A percentile compares a stretch with the other conserved stretches of the same genome.
Evolutionary conservation across 768 basidiomycete genomes (phyloP).

Genomic region (Phaeotremella skinneri): DNA sequence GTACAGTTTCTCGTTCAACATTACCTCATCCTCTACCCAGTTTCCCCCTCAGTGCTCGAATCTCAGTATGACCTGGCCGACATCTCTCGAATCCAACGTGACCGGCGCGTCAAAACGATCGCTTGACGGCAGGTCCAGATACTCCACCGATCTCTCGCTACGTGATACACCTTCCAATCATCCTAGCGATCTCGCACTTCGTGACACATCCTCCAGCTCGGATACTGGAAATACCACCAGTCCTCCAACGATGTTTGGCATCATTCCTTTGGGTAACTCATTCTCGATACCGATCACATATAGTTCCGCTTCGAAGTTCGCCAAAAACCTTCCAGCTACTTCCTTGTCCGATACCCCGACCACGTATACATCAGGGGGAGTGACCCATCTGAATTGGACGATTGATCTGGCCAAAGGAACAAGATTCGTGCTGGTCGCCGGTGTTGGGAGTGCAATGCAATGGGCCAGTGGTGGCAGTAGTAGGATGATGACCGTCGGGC

Average conservation of each 20-base stretch:
- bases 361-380: slow-evolving; percentile 33
- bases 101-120: slow-evolving; percentile 6
- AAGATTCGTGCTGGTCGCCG: slow-evolving; percentile 43
- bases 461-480: slow-evolving; percentile 44
- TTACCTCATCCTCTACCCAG: slow-evolving; percentile 16
- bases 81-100: slow-evolving; percentile 39
- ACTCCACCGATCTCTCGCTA: too few species aligned
- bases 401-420: slow-evolving; percentile 43
- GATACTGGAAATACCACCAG: slow-evolving; percentile 38
- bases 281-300: slow-evolving; percentile 45
- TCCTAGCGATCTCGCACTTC: too few species aligned
- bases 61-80: slow-evolving; percentile 40
- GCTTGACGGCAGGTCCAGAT: background rate
- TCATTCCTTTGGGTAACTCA: slow-evolving; percentile 45
- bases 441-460: slow-evolving; percentile 41
- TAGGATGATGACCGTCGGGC: slow-evolving; percentile 43
- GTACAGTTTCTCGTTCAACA: slow-evolving; percentile 45
- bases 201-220: background rate
- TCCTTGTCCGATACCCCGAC: slow-evolving; percentile 35
- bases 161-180: too few species aligned
- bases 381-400: slow-evolving; percentile 42
- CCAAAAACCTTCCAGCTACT: slow-evolving; percentile 26
- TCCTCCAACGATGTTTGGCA: slow-evolving; percentile 45
- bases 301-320: slow-evolving; percentile 22
- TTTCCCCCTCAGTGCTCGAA: slow-evolving; percentile 44